These are phyloP conservation scores for Cylindrodendrum hubeiense DNA, from an alignment of 2,329 filamentous ascomycete species.

Conservation along the genomic window DNA sequence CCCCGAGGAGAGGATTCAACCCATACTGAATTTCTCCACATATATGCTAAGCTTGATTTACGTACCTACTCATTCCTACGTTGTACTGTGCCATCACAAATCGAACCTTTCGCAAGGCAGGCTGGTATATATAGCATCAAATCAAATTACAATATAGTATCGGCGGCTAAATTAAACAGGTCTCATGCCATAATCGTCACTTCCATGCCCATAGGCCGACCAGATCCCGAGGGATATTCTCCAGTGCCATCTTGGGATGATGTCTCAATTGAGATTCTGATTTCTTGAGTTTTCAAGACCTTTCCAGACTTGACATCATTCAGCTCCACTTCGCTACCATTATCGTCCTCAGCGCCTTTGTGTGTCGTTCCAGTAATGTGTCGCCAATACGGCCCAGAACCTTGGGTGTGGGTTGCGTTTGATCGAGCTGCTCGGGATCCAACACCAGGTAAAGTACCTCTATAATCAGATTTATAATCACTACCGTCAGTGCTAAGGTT, in stretches of 20 bases:
- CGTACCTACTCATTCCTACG: no score
- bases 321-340: conserved; percentile 25
- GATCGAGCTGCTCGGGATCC: background rate
- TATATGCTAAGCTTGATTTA: no score
- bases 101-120: no score
- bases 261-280: conserved; percentile 25
- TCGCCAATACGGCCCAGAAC: conserved; percentile 13
- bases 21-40: no score
- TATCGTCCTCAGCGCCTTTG: background rate
- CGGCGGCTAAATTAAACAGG: no score
- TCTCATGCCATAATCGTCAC: conserved; percentile 1
- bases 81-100: no score
- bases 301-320: conserved; percentile 7
- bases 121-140: no score
- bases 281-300: conserved; percentile 26
- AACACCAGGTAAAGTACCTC: background rate
- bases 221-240: background rate
- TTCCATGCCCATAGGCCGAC: conserved; percentile 9
- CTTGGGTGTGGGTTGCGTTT: background rate
- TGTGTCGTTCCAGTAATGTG: background rate
- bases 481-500: background rate
- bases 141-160: no score
- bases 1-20: no score
- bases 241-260: background rate
- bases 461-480: conserved; percentile 5